Base-by-base conservation (phyloP, 306 rosid species). In the Prunus salicina region DNA sequence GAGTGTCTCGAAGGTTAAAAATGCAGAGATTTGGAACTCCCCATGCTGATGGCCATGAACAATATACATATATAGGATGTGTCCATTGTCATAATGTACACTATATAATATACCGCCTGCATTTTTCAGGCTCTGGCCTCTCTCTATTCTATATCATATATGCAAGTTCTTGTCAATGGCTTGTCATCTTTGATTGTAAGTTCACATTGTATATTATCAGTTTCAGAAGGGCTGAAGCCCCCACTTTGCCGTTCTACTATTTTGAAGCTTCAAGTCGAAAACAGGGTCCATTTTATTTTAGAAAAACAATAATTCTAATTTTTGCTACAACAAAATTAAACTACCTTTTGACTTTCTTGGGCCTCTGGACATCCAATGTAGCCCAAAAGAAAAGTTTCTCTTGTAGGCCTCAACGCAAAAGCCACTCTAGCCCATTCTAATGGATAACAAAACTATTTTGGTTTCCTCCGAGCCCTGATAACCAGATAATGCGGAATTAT, bases 1-100 rank as follows among this genome's bases (percentile, higher is more conserved):
- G 83, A 87, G 98, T 80, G 84, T 94, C 18, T 91, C 98, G 2
- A 94, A 84, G 90, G 97, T 94, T 1, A 94, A 91, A 76, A 88
- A 84, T 64, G 95, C 97, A 3, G 81, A 91, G 86, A 69, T 94
- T 73, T 89, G 87, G 91, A 85, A 79, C 43, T 74, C 86, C 70
- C 77, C 84, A 58, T 62, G 79, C 16, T 79, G 72, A 80, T 9
- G 32, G 47, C 6, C 20, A 46, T 6, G 45, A 38, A 32, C 30
- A 64, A 34, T 5, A 34, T 4, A 41, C 12, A 5, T 20, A 19
- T 18, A 52, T 52, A 15, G 18, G 5, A 8, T 62, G 43, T 38
- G 2, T 38, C 43, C 43, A 62, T 28, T 28, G 41, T 62, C 67
- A 25, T 62, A 14, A 62, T 64, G 25, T 19, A 34, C 69, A 19